Evolutionary conservation across 2,329 filamentous ascomycete genomes (phyloP), one percentile per base, ranked within the genome.

Genomic region (Aspergillus bombycis): DNA sequence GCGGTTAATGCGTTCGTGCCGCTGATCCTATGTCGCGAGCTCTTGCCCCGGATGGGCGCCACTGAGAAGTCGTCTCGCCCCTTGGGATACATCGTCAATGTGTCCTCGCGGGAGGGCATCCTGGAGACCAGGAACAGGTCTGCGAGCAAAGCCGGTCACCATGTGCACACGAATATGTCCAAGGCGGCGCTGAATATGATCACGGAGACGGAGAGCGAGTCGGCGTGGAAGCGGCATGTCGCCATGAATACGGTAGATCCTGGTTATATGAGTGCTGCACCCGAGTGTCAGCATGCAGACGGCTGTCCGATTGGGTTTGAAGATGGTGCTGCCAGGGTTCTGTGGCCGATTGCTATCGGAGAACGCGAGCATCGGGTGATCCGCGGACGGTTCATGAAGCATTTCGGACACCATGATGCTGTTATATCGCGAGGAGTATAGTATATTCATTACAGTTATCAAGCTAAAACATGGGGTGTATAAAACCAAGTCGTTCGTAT

Each of bases 171-270:
- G 11, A 78, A 79, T 64, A 79, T 79, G 74, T 76, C 75, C 23
- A 80, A 80, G 56, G 78, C 78, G 8, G 77, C 74, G 1, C 71
- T 80, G 16, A 79, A 79, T 66, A 80, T 80, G 77, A 76, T 79
- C 52, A 80, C 78, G 0, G 75, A 79, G 63, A 79, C 77, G 0
- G 77, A 80, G 57, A 74, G 75, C 6, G 63, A 62, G 0, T 45
- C 56, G 7, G 69, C 73, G 2, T 80, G 78, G 78, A 57, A 66
- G 43, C 65, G 58, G 1, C 65, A 70, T 11, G 72, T 79, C 23
- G 76, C 74, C 3, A 78, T 80, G 69, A 80, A 80, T 61, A 75
- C 74, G 0, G 75, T 79, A 9, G 78, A 79, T 58, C 76, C 77
- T 2, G 78, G 76, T 0, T 79, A 77, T 60, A 75, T 80, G 75